Conservation (phyloP, 306 rosid genomes). For the Quercus variabilis region DNA sequence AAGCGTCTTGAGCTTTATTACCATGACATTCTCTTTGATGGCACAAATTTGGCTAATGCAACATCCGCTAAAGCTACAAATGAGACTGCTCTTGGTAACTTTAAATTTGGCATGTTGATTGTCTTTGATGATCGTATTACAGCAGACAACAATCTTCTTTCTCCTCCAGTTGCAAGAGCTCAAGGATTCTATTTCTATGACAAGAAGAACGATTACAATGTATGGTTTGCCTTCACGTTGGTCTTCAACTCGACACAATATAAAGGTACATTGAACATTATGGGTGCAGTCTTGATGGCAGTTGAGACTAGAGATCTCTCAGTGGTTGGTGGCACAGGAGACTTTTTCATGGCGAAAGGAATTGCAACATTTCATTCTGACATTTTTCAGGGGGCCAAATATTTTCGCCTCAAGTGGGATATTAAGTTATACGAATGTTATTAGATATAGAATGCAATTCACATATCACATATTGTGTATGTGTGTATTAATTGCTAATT, state of each 20-base stretch:
- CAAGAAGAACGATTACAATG: conserved; percentile 31
- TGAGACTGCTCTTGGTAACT: conserved; percentile 10
- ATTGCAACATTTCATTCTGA: conserved; percentile 41
- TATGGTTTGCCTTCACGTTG: conserved; percentile 47
- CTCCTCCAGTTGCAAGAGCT: conserved; percentile 31
- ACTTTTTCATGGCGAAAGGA: conserved; percentile 49
- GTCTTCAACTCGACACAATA: conserved; percentile 50
- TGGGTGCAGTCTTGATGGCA: conserved; percentile 46
- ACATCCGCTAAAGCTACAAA: conserved; percentile 29
- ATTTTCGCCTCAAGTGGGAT: conserved; percentile 50
- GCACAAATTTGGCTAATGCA: conserved; percentile 28
- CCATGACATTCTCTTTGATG: conserved; percentile 35
- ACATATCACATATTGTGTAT: background rate
- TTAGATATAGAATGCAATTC: background rate
- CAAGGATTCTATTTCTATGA: conserved; percentile 52
- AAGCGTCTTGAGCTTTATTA: conserved; percentile 36
- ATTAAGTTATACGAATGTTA: conserved; percentile 44
- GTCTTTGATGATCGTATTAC: conserved; percentile 41
- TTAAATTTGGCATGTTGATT: conserved; percentile 26
- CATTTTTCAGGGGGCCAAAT: conserved; percentile 8
- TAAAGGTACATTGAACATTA: conserved; percentile 43
- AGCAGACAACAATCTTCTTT: conserved; percentile 21
- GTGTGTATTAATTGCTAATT: too few species aligned
- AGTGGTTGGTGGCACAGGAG: conserved; percentile 56
- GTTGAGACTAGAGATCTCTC: conserved; percentile 46